phyloP scores from a whole-genome alignment of 176 grass and related monocot species.

The Oryza coarctata region DNA sequence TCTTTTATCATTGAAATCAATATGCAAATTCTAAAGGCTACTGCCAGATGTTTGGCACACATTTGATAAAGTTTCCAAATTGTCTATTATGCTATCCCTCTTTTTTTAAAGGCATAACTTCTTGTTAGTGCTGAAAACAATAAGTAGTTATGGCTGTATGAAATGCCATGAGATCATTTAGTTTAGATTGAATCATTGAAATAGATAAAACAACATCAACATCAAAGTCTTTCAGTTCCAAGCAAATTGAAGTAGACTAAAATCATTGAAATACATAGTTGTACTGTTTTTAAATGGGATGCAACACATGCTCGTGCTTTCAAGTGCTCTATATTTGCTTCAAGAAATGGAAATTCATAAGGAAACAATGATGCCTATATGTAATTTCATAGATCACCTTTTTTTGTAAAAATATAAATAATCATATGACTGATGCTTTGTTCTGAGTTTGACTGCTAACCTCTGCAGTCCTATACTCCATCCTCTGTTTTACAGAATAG shows the following conservation, averaged over 20 bases:
- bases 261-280: background rate
- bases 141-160: background rate
- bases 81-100: background rate
- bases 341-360: background rate
- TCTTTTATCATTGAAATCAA: background rate
- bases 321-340: conserved; percentile 27
- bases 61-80: background rate
- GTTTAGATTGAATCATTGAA: background rate
- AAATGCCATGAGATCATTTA: conserved; percentile 1
- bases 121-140: conserved; percentile 15
- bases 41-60: conserved; percentile 2
- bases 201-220: too few species aligned
- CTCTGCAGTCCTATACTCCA: conserved; percentile 12
- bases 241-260: too few species aligned
- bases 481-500: conserved; percentile 12
- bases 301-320: background rate
- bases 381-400: background rate
- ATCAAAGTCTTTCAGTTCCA: too few species aligned
- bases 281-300: background rate
- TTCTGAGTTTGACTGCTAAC: conserved; percentile 13
- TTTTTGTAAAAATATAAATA: background rate
- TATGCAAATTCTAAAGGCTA: conserved; percentile 3
- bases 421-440: background rate
- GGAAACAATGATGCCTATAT: background rate
- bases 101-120: conserved; percentile 12